Evolutionary conservation across 1,284 basidiomycete species (phyloP).

Genomic region (Apiotrichum porosum): DNA sequence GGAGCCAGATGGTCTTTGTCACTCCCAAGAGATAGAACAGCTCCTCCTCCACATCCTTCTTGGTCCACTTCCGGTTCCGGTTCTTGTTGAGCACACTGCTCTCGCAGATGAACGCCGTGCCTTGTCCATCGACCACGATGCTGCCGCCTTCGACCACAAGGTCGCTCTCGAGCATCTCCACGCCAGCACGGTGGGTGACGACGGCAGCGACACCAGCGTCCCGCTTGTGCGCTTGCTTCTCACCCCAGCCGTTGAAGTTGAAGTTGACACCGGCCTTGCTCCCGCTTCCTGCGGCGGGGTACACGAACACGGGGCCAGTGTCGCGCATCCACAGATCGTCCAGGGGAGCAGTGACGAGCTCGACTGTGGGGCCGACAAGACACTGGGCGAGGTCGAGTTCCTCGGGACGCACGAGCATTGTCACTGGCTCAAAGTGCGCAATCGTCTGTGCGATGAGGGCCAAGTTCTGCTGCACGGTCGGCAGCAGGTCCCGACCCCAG

Average conservation of each 20-base stretch:
- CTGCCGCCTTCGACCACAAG: slow-evolving; percentile 5
- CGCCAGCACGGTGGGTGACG: not conserved
- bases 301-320: not conserved
- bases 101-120: slow-evolving; percentile 6
- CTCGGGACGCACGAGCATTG: slow-evolving; percentile 1
- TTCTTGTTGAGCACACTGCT: slow-evolving; percentile 7
- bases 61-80: slow-evolving; percentile 5
- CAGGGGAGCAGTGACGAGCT: not conserved
- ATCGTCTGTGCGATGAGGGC: not conserved
- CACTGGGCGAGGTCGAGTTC: not conserved
- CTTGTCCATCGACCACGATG: slow-evolving; percentile 6
- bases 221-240: not conserved
- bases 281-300: not conserved
- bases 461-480: not conserved
- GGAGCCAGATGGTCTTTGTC: slow-evolving; percentile 7
- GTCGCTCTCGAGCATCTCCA: not conserved
- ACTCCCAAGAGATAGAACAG: not conserved
- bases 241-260: slow-evolving; percentile 6
- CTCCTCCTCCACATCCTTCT: slow-evolving; percentile 3
- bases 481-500: not conserved
- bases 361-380: no score
- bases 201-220: not conserved
- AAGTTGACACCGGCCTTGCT: not conserved
- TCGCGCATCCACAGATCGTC: slow-evolving; percentile 7
- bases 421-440: slow-evolving; percentile 1